Base-by-base conservation (phyloP, 176 grass and related monocot species). In the Lolium perenne region DNA sequence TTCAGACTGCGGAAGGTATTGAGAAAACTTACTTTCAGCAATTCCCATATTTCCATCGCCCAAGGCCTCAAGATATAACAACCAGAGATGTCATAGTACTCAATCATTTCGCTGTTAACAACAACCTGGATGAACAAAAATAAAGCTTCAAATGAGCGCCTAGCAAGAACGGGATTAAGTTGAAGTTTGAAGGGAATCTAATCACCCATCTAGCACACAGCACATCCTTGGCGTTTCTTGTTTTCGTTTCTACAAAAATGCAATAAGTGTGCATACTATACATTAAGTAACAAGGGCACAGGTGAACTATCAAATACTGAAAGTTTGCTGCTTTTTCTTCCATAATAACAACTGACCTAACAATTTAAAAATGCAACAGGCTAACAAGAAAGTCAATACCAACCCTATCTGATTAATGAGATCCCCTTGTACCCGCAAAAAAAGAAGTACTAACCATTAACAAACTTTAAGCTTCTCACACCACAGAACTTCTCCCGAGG, bases 11-110 rank as follows among this genome's bases (percentile, higher is more conserved):
- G 32, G 32, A 38, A 12, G 15, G 3, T 41, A 65, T 48, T 72
- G 5, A 58, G 38, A 73, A 43, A 55, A 84, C 85, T 85, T 92
- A 94, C 94, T 82, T 97, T 91, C 62, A 97, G 71, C 10, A 88
- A 66, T 84, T 98, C 95, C 90, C 93, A 98, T 32, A 98, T 98
- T 54, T 94, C 81, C 87, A 98, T 95, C 1, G 95, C 66, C 91
- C 93, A 95, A 65, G 95, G 95, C 72, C 95, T 95, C 62, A 98
- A 48, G 76, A 98, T 95, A 76, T 98, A 98, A 46, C 95, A 98
- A 40, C 95, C 95, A 57, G 95, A 98, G 59, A 98, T 95, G 84
- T 98, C 93, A 22, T 98, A 98, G 89, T 98, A 98, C 75, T 98
- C 96, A 0, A 98, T 98, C 96, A 98, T 98, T 88, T 98, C 96